Base-by-base conservation (phyloP, 306 rosid species). In the Quercus wislizeni region DNA sequence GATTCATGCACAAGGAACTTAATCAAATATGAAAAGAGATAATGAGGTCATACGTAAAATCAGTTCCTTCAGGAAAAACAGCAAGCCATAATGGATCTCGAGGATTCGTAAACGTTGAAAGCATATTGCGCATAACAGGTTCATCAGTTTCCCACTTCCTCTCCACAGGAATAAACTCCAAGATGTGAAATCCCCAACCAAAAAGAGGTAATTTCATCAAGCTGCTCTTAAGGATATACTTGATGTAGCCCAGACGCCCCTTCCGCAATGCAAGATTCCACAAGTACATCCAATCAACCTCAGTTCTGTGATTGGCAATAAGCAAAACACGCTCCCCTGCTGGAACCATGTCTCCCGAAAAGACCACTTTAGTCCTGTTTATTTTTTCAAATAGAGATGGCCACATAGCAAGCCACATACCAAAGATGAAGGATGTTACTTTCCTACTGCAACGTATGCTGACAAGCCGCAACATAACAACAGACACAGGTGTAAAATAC, bases 271-370 rank as follows among this genome's bases (percentile, higher is more conserved):
- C 99, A 69, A 96, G 92, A 81, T 91, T 83, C 99, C 99, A 96
- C 88, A 96, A 89, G 88, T 91, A 96, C 99, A 96, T 96, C 99
- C 99, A 96, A 82, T 96, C 99, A 64, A 96, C 99, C 85, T 96
- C 99, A 25, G 97, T 96, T 85, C 92, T 88, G 84, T 96, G 99
- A 76, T 96, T 96, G 19, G 99, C 87, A 81, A 96, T 85, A 3
- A 96, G 88, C 77, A 96, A 71, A 82, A 86, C 93, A 38, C 98
- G 98, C 83, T 96, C 99, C 77, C 82, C 85, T 25, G 63, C 78
- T 1, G 99, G 99, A 76, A 96, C 73, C 55, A 56, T 73, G 65
- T 93, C 98, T 28, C 99, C 99, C 27, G 88, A 89, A 78, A 96
- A 96, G 25, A 93, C 81, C 55, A 93, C 92, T 86, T 86, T 89